These are phyloP conservation scores for Calonectria crousiana DNA, from an alignment of 2,329 filamentous ascomycete genomes.

Conservation along the genomic window DNA sequence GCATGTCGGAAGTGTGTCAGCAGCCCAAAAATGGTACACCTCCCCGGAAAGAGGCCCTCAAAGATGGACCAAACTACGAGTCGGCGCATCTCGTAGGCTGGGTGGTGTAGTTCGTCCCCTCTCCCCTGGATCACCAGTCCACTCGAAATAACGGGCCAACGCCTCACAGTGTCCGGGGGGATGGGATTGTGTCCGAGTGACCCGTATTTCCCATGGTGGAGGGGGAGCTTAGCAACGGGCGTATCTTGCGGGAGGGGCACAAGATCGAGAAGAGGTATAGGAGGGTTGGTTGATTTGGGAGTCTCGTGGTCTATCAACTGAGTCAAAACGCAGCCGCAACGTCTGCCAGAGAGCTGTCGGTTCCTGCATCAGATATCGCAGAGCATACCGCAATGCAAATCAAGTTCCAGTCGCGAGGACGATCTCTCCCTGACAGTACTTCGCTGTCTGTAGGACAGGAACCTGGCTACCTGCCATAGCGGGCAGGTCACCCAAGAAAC, in stretches of 20 bases:
- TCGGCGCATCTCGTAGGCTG: constrained; percentile 13
- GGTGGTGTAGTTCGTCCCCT: not conserved
- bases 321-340: not conserved
- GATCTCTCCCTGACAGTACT: not conserved
- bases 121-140: constrained; percentile 18
- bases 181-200: constrained; percentile 21
- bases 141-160: constrained; percentile 4
- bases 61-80: not conserved
- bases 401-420: not conserved
- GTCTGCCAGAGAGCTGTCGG: not conserved
- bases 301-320: not conserved
- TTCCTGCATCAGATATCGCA: constrained; percentile 16
- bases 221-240: not conserved
- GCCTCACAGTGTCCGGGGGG: constrained; percentile 19
- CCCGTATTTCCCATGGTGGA: constrained; percentile 12
- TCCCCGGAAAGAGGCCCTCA: constrained; percentile 11
- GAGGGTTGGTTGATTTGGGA: not conserved
- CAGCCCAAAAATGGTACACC: constrained; percentile 8
- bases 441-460: not conserved
- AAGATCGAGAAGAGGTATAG: not conserved
- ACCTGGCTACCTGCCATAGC: constrained; percentile 1
- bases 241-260: constrained; percentile 18
- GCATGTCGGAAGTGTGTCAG: constrained; percentile 22
- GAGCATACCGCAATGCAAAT: not conserved
- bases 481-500: not conserved